Conservation (phyloP, 1,284 basidiomycete genomes). For the Polyporus tsugae region DNA sequence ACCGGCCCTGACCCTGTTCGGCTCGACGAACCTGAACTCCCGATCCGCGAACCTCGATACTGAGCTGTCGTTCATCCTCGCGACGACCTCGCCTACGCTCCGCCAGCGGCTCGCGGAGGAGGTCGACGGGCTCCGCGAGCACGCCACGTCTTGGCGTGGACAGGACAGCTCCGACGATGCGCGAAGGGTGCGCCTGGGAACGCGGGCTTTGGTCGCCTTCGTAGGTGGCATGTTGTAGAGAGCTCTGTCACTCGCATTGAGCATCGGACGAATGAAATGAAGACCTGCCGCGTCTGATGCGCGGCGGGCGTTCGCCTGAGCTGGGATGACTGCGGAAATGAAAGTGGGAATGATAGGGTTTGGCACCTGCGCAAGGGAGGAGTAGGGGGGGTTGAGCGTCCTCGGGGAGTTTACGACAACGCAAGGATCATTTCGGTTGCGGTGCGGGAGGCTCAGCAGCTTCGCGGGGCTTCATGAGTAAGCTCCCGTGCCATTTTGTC, state of each 20-base stretch:
- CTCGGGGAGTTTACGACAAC: background rate
- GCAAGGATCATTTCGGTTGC: background rate
- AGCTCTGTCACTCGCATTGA: background rate
- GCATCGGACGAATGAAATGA: background rate
- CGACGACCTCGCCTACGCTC: conserved; percentile 63
- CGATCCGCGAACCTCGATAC: conserved; percentile 92
- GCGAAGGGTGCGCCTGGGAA: conserved; percentile 75
- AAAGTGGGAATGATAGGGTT: conserved; percentile 14
- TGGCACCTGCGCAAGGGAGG: background rate
- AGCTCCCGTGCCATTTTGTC: background rate
- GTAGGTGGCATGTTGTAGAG: conserved; percentile 72
- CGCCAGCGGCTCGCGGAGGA: conserved; percentile 53
- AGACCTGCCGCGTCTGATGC: background rate
- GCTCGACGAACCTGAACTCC: conserved; percentile 95
- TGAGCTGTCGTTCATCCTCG: conserved; percentile 90
- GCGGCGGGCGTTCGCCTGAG: background rate
- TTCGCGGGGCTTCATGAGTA: background rate
- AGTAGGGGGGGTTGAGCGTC: background rate
- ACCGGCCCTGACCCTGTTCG: conserved; percentile 88
- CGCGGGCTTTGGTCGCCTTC: conserved; percentile 70
- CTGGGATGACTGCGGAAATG: conserved; percentile 20
- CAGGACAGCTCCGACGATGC: conserved; percentile 44
- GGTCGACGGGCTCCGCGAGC: conserved; percentile 53
- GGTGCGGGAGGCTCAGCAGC: background rate
- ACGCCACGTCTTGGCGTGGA: conserved; percentile 65